phyloP scores from a whole-genome alignment of 306 rosid species.

The Bauhinia variegata region DNA sequence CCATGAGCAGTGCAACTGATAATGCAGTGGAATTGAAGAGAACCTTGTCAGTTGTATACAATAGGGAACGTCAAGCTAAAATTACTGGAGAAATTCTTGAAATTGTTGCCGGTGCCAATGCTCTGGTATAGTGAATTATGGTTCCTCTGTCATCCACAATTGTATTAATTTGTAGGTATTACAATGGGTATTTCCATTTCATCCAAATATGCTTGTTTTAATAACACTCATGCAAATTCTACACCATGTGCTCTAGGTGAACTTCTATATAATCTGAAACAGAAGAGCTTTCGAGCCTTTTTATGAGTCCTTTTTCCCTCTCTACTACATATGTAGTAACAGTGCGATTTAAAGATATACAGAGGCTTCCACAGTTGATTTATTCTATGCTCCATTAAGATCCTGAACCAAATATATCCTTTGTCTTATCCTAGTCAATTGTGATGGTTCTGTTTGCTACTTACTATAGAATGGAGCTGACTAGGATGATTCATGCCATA shows the following conservation, averaged over 20 bases:
- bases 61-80: conserved; percentile 86
- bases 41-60: conserved; percentile 57
- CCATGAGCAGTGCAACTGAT: conserved; percentile 84
- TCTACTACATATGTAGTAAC: conserved; percentile 35
- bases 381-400: conserved; percentile 27
- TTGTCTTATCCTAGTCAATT: neutral
- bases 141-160: conserved; percentile 25
- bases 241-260: conserved; percentile 41
- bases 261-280: conserved; percentile 36
- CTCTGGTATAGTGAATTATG: conserved; percentile 29
- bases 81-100: conserved; percentile 92
- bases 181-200: conserved; percentile 30
- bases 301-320: conserved; percentile 13
- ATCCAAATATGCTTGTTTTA: conserved; percentile 31
- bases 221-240: conserved; percentile 35
- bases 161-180: conserved; percentile 48
- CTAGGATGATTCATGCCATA: conserved; percentile 1
- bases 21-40: conserved; percentile 78
- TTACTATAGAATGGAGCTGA: neutral
- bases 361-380: conserved; percentile 26
- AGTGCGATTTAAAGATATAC: conserved; percentile 37
- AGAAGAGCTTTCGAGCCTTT: conserved; percentile 23
- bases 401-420: too few relatives aligned
- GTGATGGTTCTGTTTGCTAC: conserved; percentile 20
- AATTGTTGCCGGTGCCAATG: conserved; percentile 90